Evolutionary conservation across 352 stramenopile species (phyloP).

Genomic region (Globisporangium echinulatum): DNA sequence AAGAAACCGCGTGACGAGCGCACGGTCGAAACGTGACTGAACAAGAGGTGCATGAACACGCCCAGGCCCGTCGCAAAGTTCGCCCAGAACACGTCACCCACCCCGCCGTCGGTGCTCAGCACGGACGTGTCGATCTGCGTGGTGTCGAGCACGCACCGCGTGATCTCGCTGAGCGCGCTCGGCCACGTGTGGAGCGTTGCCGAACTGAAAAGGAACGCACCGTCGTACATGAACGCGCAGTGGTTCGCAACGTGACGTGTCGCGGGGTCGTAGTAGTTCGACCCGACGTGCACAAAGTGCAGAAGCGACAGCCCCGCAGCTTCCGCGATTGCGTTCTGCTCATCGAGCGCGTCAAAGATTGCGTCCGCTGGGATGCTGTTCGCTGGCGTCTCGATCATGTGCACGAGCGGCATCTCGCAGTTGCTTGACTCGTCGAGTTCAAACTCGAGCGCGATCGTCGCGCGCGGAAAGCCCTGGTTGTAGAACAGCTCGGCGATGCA

Average conservation of each 20-base stretch:
- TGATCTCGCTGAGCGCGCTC: conserved; percentile 32
- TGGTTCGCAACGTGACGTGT: conserved; percentile 39
- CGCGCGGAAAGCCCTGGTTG: conserved; percentile 25
- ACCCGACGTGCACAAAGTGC: conserved; percentile 63
- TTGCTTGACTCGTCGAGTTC: conserved; percentile 31
- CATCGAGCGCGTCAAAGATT: conserved; percentile 2
- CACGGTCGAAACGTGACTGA: conserved; percentile 35
- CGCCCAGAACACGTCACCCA: conserved; percentile 40
- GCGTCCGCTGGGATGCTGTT: conserved; percentile 15
- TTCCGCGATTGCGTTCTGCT: conserved; percentile 10
- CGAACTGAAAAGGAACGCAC: conserved; percentile 54
- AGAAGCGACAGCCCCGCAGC: conserved; percentile 21
- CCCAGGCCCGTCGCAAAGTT: conserved; percentile 62
- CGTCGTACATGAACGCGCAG: conserved; percentile 36
- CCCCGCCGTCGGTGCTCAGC: conserved; percentile 52
- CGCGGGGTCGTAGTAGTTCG: conserved; percentile 44
- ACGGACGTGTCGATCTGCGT: conserved; percentile 28
- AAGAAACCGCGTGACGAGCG: conserved; percentile 52
- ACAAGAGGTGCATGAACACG: conserved; percentile 60
- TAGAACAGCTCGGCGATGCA: conserved; percentile 50
- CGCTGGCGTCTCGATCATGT: conserved; percentile 36
- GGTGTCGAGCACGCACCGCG: conserved; percentile 49
- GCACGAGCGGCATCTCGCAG: conserved; percentile 30
- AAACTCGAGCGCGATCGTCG: conserved; percentile 53
- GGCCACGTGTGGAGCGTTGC: conserved; percentile 60